Conservation (phyloP, 148 eudicot species). For the Gaultheria prostrata region DNA sequence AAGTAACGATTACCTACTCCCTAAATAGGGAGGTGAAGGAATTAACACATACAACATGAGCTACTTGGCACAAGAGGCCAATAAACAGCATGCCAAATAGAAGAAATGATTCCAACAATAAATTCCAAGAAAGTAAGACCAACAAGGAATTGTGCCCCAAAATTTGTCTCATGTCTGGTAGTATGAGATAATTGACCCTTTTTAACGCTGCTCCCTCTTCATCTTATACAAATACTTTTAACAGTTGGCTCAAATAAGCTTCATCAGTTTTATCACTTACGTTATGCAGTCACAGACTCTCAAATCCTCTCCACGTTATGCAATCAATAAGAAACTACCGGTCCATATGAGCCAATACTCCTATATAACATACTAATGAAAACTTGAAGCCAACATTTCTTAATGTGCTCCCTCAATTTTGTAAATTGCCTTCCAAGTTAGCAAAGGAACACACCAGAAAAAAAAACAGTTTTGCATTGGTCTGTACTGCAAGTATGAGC, state of each 20-base stretch:
- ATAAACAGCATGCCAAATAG: neutral
- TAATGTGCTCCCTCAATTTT: neutral
- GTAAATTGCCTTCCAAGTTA: neutral
- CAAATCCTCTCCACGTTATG: neutral
- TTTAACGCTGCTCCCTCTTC: neutral
- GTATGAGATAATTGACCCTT: neutral
- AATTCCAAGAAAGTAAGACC: conserved; percentile 5
- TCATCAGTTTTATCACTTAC: neutral
- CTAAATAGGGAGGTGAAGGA: neutral
- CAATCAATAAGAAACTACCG: neutral
- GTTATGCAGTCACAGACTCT: too few species aligned
- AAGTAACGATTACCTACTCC: neutral
- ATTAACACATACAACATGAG: neutral
- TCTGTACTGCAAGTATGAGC: neutral
- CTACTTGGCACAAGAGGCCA: neutral
- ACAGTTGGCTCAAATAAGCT: neutral
- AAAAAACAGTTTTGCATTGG: neutral
- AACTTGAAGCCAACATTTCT: neutral
- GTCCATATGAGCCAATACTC: neutral
- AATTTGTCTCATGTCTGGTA: too few species aligned
- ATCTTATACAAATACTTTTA: neutral
- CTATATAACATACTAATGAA: neutral
- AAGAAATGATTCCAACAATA: neutral
- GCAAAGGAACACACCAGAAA: neutral
- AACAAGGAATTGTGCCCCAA: neutral